Percentiles rank a stretch among this genome's conserved stretches.
Conservation (phyloP, 2,329 filamentous ascomycete species). For the Parastagonospora avenae region DNA sequence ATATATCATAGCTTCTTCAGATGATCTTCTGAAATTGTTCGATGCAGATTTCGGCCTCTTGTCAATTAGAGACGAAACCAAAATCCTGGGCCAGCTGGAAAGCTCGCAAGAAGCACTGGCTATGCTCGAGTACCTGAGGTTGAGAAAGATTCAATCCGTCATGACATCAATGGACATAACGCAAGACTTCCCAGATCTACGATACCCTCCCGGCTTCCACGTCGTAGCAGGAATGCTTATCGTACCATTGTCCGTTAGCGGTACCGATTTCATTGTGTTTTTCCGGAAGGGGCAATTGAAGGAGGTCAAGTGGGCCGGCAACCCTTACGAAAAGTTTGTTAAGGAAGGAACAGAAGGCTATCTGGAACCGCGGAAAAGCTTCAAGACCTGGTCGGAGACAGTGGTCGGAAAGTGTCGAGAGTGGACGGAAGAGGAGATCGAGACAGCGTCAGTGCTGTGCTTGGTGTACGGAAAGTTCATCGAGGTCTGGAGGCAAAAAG, state of each 20-base stretch:
- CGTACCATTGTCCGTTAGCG: constrained; percentile 77
- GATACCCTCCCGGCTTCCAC: constrained; percentile 78
- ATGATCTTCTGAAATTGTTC: constrained; percentile 82
- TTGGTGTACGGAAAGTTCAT: constrained; percentile 90
- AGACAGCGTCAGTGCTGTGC: constrained; percentile 86
- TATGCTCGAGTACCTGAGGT: constrained; percentile 81
- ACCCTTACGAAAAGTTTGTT: constrained; percentile 79
- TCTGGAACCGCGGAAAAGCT: constrained; percentile 78
- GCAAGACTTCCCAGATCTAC: constrained; percentile 79
- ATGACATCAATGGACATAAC: constrained; percentile 76
- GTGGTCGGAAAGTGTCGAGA: constrained; percentile 82
- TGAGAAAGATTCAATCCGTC: constrained; percentile 76
- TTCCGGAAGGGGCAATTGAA: constrained; percentile 78
- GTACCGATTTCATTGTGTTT: constrained; percentile 87
- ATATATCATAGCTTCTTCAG: constrained; percentile 88
- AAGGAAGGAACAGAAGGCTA: constrained; percentile 74
- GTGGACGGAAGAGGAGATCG: constrained; percentile 87
- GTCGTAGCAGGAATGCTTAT: constrained; percentile 79
- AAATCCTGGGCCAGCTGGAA: constrained; percentile 75
- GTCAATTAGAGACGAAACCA: constrained; percentile 86
- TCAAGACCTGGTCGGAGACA: constrained; percentile 80
- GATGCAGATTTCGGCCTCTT: constrained; percentile 85
- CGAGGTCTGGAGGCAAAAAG: constrained; percentile 90
- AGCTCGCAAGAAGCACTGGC: constrained; percentile 83
- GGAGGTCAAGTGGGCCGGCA: constrained; percentile 85